These are phyloP conservation scores for Jackrogersella multiformis DNA, from an alignment of 495 filamentous ascomycete genomes.

Conservation along the genomic window DNA sequence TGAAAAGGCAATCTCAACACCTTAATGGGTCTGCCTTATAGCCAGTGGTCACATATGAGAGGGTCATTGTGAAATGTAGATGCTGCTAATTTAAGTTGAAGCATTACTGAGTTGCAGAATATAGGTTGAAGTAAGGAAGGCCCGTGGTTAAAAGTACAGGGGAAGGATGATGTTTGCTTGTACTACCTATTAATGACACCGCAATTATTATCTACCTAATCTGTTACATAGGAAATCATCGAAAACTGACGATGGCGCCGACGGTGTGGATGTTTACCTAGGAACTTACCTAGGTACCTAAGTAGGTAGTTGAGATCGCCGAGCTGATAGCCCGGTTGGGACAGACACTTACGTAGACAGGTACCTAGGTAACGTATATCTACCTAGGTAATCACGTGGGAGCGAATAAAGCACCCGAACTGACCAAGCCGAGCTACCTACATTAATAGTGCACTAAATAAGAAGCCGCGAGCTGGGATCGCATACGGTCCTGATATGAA, in stretches of 20 bases:
- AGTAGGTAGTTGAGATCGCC: background rate
- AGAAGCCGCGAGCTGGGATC: conserved; percentile 33
- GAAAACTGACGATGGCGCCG: background rate
- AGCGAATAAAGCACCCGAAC: background rate
- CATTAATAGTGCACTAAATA: too few relatives aligned
- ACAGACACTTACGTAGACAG: too few relatives aligned
- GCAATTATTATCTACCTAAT: background rate
- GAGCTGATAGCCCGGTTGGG: conserved; percentile 17
- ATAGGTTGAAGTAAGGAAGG: conserved; percentile 9
- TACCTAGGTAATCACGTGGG: conserved; percentile 30
- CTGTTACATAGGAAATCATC: background rate
- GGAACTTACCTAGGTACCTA: too few relatives aligned
- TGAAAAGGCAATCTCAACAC: conserved; percentile 6
- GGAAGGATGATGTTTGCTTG: conserved; percentile 2
- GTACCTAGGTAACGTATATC: background rate
- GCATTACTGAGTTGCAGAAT: conserved; percentile 2
- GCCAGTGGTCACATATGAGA: background rate
- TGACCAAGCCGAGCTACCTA: conserved; percentile 5
- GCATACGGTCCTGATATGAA: conserved; percentile 20
- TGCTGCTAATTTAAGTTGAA: conserved; percentile 18
- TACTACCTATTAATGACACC: too few relatives aligned
- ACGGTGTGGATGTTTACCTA: background rate
- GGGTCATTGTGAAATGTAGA: background rate
- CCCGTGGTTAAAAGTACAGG: background rate
- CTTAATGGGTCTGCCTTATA: conserved; percentile 27